phyloP scores from a whole-genome alignment of 2,329 filamentous ascomycete species.

The Exophiala aquamarina region DNA sequence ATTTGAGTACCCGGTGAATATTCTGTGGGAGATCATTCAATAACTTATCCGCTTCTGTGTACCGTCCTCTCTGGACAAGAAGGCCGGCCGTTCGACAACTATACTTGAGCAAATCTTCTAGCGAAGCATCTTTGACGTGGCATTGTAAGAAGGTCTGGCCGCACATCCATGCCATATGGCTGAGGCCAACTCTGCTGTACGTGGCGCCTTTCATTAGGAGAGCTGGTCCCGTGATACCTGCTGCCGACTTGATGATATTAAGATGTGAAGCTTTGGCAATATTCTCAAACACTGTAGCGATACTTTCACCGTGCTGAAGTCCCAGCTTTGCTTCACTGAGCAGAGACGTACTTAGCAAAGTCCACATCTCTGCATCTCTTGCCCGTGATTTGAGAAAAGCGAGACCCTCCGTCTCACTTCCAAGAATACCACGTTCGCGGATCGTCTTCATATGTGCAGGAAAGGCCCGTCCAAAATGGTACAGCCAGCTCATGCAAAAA shows the following conservation, averaged over 20 bases:
- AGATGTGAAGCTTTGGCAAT: conserved; percentile 81
- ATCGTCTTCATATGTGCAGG: conserved; percentile 70
- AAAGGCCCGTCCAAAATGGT: conserved; percentile 87
- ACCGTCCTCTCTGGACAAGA: conserved; percentile 66
- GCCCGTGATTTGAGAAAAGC: conserved; percentile 82
- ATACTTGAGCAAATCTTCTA: conserved; percentile 78
- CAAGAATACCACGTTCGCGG: conserved; percentile 71
- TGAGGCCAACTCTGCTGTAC: conserved; percentile 71
- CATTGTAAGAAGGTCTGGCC: conserved; percentile 74
- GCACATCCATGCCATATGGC: conserved; percentile 56
- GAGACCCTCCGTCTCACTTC: conserved; percentile 76
- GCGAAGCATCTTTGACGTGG: conserved; percentile 61
- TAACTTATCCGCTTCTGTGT: conserved; percentile 64
- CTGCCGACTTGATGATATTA: conserved; percentile 73
- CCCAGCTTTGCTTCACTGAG: conserved; percentile 82
- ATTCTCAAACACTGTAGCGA: conserved; percentile 68
- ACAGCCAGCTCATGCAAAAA: conserved; percentile 93
- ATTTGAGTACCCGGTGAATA: conserved; percentile 70
- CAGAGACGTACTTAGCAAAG: conserved; percentile 77
- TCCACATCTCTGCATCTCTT: conserved; percentile 82
- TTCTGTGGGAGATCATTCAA: conserved; percentile 63
- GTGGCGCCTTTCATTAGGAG: conserved; percentile 70
- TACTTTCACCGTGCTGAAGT: conserved; percentile 63
- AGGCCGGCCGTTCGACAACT: conserved; percentile 69
- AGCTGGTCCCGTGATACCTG: conserved; percentile 70